Evolutionary conservation across 2,329 filamentous ascomycete genomes (phyloP).

Genomic region (Neodidymelliopsis sp.): DNA sequence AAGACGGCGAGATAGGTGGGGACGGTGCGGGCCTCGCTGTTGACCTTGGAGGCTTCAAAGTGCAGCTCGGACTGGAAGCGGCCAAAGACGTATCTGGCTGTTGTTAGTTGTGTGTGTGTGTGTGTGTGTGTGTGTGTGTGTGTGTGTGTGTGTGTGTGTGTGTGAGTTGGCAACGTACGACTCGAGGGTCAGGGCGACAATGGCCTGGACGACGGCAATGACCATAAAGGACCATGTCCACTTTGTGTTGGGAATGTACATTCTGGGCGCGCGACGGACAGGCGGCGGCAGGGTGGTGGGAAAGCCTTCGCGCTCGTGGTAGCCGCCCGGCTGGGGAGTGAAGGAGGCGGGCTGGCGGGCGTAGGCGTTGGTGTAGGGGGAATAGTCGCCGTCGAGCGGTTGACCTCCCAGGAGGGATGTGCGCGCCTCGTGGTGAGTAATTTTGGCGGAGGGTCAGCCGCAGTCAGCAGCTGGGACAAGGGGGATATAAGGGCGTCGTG

Average conservation of each 20-base stretch:
- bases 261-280: slow-evolving; percentile 48
- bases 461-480: slow-evolving; percentile 42
- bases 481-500: slow-evolving; percentile 28
- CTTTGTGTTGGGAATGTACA: slow-evolving; percentile 81
- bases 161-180: slow-evolving; percentile 74
- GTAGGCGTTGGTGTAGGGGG: slow-evolving; percentile 47
- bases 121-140: neutral
- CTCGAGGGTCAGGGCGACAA: slow-evolving; percentile 83
- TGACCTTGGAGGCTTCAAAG: slow-evolving; percentile 49
- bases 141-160: too few species aligned
- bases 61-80: slow-evolving; percentile 74
- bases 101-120: slow-evolving; percentile 17
- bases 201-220: slow-evolving; percentile 76
- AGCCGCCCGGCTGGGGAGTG: slow-evolving; percentile 60
- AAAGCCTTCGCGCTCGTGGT: slow-evolving; percentile 51
- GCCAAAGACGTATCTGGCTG: slow-evolving; percentile 81
- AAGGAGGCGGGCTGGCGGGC: slow-evolving; percentile 44
- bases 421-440: slow-evolving; percentile 64
- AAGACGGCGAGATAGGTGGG: slow-evolving; percentile 96
- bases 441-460: slow-evolving; percentile 56
- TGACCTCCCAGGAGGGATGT: slow-evolving; percentile 67
- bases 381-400: slow-evolving; percentile 59
- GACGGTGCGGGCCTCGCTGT: slow-evolving; percentile 68
- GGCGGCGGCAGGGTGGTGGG: slow-evolving; percentile 53
- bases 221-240: slow-evolving; percentile 91